Evolutionary conservation across 192 early-diverging fungal genomes (phyloP).

Genomic region (Umbelopsis vinacea): DNA sequence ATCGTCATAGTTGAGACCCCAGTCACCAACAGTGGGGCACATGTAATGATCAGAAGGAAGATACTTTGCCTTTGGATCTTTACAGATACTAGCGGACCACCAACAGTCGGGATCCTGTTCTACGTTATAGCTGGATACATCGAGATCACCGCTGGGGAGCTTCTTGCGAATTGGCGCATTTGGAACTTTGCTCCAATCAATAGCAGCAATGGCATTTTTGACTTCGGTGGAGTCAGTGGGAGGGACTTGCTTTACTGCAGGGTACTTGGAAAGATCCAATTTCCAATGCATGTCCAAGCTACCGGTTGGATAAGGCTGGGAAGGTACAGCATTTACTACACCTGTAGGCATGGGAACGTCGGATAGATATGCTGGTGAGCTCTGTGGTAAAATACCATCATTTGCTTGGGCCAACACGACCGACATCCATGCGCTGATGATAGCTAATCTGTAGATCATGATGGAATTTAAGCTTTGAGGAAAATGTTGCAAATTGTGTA

Average conservation of each 20-base stretch:
- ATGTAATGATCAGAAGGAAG: constrained; percentile 11
- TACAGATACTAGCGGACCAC: constrained; percentile 18
- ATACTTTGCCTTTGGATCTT: not conserved
- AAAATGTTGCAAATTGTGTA: no score
- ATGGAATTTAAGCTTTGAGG: not conserved
- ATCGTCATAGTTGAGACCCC: constrained; percentile 49
- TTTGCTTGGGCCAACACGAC: not conserved
- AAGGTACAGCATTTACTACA: not conserved
- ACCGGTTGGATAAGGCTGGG: constrained; percentile 25
- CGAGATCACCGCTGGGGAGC: not conserved
- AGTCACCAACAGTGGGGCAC: constrained; percentile 26
- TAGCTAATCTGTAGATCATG: not conserved
- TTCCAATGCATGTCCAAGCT: not conserved
- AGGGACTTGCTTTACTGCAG: not conserved
- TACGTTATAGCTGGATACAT: not conserved
- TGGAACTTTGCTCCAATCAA: not conserved
- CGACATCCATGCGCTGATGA: not conserved
- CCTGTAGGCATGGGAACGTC: constrained; percentile 1
- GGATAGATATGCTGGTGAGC: constrained; percentile 30
- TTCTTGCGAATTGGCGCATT: not conserved
- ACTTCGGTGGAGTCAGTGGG: not conserved
- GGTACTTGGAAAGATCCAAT: constrained; percentile 1
- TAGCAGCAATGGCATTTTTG: not conserved
- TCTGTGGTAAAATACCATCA: constrained; percentile 14
- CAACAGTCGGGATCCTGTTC: not conserved